phyloP scores from a whole-genome alignment of 192 early-diverging fungal genomes.

The Anaeromyces robustus region DNA sequence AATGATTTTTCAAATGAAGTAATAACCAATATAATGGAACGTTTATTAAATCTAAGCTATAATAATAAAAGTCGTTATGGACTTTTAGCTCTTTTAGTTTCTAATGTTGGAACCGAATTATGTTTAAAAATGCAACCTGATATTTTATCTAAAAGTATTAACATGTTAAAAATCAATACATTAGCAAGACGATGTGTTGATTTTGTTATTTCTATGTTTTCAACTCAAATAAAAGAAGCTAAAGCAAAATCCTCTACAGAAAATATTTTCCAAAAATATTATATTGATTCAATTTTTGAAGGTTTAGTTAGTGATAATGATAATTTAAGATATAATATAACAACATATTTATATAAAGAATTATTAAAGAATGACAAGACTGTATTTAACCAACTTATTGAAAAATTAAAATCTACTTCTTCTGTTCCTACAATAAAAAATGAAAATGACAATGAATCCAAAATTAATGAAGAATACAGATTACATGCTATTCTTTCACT shows the following conservation, averaged over 20 bases:
- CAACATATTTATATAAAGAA: neutral
- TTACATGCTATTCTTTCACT: neutral
- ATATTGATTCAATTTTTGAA: neutral
- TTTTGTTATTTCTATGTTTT: neutral
- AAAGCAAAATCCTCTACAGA: neutral
- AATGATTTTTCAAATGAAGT: neutral
- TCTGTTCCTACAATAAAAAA: too few species aligned
- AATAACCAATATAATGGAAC: neutral
- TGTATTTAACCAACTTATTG: neutral
- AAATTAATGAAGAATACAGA: neutral
- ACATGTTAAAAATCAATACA: neutral
- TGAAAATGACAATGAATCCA: neutral
- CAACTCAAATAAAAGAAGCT: neutral
- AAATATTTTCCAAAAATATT: neutral
- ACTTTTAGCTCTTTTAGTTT: neutral
- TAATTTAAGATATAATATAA: neutral
- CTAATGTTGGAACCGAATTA: neutral
- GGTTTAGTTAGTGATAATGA: neutral
- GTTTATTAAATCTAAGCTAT: neutral
- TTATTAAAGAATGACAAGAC: neutral
- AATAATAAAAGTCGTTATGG: neutral
- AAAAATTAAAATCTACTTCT: neutral
- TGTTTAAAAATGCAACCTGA: neutral
- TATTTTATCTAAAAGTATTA: neutral
- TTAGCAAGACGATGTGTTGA: neutral